Evolutionary conservation across 1,284 basidiomycete genomes (phyloP), one percentile per base, ranked within the genome.

Genomic region (Cutaneotrichosporon curvatum): DNA sequence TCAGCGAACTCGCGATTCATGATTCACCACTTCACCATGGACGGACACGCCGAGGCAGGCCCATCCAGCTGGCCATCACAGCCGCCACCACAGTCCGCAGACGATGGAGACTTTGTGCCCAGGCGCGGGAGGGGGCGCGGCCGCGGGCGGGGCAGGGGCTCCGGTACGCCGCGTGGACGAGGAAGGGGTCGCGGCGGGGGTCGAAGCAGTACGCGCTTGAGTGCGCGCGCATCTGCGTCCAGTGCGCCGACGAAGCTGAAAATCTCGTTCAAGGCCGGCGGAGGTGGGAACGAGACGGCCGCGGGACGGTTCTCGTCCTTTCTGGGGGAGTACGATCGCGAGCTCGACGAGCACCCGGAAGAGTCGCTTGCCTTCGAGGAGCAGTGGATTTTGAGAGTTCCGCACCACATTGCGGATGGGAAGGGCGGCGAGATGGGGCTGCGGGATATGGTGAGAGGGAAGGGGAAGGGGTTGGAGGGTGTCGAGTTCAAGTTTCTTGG

Each of bases 401-500:
- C 90, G 0, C 81, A 83, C 4, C 87, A 71, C 16, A 53, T 74
- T 4, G 69, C 72, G 43, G 67, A 68, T n/a, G 69, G 62, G 11
- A 53, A 39, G 21, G 47, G 44, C 11, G 58, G 64, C 10, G 49
- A 45, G 30, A 83, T 86, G 39, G 82, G 79, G 56, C 60, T 95
- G 50, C 79, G 80, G 61, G 87, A 87, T 73, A 82, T 87, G 77
- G 82, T 94, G 11, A 78, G 80, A 42, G 75, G 81, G 38, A 80
- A 90, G 53, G 86, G 90, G 58, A 77, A 89, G 23, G 74, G 79
- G 10, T 79, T 71, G 15, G 73, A 85, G 57, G 90, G 95, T 59
- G 81, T 97, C 10, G 96, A 88, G 85, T 92, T 99, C 79, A 97
- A 95, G 73, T 97, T 99, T 71, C 91, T 97, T 73, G 90, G 89